Evolutionary conservation across 768 basidiomycete genomes (phyloP).

Genomic region (Serendipita sp.): DNA sequence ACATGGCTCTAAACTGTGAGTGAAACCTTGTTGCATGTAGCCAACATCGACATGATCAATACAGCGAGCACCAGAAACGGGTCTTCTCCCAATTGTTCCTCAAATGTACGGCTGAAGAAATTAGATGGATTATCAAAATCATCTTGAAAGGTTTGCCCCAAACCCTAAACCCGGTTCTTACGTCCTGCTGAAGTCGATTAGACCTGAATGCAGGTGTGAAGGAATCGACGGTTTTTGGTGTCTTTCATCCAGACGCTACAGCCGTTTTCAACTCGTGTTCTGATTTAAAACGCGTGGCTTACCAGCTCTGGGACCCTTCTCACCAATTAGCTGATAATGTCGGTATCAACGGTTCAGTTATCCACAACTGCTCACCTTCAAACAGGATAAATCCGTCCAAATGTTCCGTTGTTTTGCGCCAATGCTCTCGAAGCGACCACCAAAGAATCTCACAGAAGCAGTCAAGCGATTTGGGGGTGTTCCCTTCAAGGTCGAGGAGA

Average conservation of each 20-base stretch:
- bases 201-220: slow-evolving; percentile 87
- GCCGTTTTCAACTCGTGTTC: slow-evolving; percentile 94
- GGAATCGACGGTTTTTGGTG: slow-evolving; percentile 79
- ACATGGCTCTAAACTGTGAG: slow-evolving; percentile 60
- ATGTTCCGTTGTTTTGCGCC: slow-evolving; percentile 80
- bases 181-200: slow-evolving; percentile 16
- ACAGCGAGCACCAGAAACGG: slow-evolving; percentile 58
- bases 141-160: slow-evolving; percentile 64
- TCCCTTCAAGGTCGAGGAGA: slow-evolving; percentile 88
- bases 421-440: slow-evolving; percentile 86
- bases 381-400: slow-evolving; percentile 66
- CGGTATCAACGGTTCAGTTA: slow-evolving; percentile 1
- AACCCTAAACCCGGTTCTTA: not conserved
- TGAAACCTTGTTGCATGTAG: slow-evolving; percentile 9
- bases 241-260: slow-evolving; percentile 89
- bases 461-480: slow-evolving; percentile 66
- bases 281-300: slow-evolving; percentile 84
- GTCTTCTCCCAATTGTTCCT: slow-evolving; percentile 46
- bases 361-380: not conserved
- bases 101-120: slow-evolving; percentile 68
- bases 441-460: slow-evolving; percentile 61
- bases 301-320: slow-evolving; percentile 67
- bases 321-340: slow-evolving; percentile 48
- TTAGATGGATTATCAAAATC: slow-evolving; percentile 91
- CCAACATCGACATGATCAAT: not conserved